Conservation (phyloP, 1,284 basidiomycete genomes). For the Trichosporon faecale region DNA sequence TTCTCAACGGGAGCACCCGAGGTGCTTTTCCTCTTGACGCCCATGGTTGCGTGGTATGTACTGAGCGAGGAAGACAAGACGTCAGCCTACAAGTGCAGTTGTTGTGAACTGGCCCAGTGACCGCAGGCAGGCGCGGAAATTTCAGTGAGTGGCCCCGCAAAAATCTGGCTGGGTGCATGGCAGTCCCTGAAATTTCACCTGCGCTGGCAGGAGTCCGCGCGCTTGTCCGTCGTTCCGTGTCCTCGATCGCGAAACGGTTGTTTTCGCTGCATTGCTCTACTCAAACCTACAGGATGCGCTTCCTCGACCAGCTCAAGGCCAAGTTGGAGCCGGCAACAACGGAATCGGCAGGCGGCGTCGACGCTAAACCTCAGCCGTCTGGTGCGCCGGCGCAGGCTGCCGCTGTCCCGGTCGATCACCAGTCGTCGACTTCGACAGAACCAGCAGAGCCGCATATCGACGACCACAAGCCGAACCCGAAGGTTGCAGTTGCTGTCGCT, state of each 20-base stretch:
- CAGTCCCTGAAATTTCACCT: conserved; percentile 4
- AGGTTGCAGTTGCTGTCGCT: conserved; percentile 42
- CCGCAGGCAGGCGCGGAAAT: neutral
- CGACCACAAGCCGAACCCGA: conserved; percentile 31
- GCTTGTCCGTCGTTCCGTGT: neutral
- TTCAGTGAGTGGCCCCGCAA: conserved; percentile 25
- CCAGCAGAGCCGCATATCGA: neutral
- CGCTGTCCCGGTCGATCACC: neutral
- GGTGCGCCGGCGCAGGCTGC: neutral
- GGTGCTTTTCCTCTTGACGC: conserved; percentile 21
- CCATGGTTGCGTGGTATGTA: conserved; percentile 16
- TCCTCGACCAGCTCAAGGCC: neutral
- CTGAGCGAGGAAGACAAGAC: conserved; percentile 7
- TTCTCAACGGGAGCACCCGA: conserved; percentile 11
- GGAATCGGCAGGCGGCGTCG: neutral
- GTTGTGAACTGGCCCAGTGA: neutral
- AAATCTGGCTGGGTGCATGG: conserved; percentile 3
- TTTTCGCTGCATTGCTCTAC: neutral
- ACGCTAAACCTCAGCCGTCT: neutral
- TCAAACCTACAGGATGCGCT: neutral
- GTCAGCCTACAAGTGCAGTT: neutral
- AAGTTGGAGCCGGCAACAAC: neutral
- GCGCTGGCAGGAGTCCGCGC: neutral
- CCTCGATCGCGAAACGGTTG: neutral
- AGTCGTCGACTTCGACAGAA: neutral